A percentile compares a stretch with the other conserved stretches of the same genome.
These are phyloP conservation scores for Aureobasidium sp. DNA, from an alignment of 2,329 filamentous ascomycete genomes.

Conservation along the genomic window DNA sequence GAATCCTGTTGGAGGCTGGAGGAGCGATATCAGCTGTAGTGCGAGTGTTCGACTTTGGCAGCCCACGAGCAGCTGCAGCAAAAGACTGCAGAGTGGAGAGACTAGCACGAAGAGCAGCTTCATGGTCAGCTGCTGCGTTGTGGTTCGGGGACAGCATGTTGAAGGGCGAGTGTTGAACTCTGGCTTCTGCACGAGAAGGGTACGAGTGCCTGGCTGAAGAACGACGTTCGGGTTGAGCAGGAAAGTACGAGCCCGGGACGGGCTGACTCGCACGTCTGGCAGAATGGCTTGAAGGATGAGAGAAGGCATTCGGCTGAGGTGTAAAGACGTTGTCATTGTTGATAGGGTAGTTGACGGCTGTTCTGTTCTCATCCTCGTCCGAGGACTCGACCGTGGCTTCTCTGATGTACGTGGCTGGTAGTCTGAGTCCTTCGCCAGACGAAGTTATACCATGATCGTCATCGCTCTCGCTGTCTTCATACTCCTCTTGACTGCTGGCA, in stretches of 20 bases:
- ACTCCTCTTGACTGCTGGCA: conserved; percentile 82
- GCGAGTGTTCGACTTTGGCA: conserved; percentile 55
- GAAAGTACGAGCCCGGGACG: conserved; percentile 40
- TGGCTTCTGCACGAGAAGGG: conserved; percentile 29
- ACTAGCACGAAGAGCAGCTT: conserved; percentile 84
- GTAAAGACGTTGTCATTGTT: conserved; percentile 55
- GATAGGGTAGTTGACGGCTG: conserved; percentile 62
- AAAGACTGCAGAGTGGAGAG: conserved; percentile 95
- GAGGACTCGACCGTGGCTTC: conserved; percentile 29
- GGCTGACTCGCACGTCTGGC: conserved; percentile 43
- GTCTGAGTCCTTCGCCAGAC: conserved; percentile 49
- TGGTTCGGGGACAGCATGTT: conserved; percentile 68
- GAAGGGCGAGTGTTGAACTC: conserved; percentile 48
- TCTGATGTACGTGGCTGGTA: conserved; percentile 12
- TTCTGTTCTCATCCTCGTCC: conserved; percentile 60
- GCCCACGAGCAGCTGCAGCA: conserved; percentile 76
- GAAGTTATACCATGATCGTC: conserved; percentile 65
- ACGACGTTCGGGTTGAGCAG: conserved; percentile 29
- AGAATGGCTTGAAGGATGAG: conserved; percentile 59
- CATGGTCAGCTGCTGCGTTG: conserved; percentile 68
- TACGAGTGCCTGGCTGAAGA: conserved; percentile 28
- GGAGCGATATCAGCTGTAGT: conserved; percentile 22
- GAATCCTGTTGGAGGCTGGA: conserved; percentile 32
- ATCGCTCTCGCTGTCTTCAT: conserved; percentile 87
- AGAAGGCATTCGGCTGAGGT: conserved; percentile 87